Evolutionary conservation across 2,329 filamentous ascomycete species (phyloP).

Genomic region (Cercospora sojina): DNA sequence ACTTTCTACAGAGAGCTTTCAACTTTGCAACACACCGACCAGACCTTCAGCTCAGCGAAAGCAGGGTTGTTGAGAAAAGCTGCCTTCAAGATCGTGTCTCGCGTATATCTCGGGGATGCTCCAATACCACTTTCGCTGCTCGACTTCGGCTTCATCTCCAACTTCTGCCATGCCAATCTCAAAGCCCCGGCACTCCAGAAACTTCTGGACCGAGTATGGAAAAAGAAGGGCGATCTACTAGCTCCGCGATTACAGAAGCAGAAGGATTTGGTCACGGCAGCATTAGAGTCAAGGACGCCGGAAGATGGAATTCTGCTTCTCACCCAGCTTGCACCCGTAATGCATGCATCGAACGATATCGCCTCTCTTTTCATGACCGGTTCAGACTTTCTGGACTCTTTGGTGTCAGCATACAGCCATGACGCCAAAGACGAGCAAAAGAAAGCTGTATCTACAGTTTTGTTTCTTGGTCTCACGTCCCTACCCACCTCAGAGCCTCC

Average conservation of each 20-base stretch:
- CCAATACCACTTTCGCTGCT: conserved; percentile 49
- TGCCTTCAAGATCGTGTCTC: conserved; percentile 60
- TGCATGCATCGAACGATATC: conserved; percentile 59
- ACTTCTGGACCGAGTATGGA: conserved; percentile 54
- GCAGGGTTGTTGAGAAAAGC: conserved; percentile 58
- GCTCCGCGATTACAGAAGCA: conserved; percentile 58
- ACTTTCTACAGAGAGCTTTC: conserved; percentile 63
- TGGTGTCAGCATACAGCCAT: conserved; percentile 64
- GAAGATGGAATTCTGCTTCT: conserved; percentile 40
- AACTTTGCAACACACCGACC: conserved; percentile 22
- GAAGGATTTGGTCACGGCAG: conserved; percentile 62
- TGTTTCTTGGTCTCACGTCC: conserved; percentile 72
- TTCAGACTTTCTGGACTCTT: conserved; percentile 80
- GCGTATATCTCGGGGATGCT: conserved; percentile 33
- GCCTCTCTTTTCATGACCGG: conserved; percentile 72
- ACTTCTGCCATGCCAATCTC: conserved; percentile 65
- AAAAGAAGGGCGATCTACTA: conserved; percentile 49
- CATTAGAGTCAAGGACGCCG: conserved; percentile 57
- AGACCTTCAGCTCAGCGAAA: conserved; percentile 37
- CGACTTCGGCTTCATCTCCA: conserved; percentile 66
- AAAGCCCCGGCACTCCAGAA: conserved; percentile 58
- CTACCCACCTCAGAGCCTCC: conserved; percentile 65
- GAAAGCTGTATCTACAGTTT: conserved; percentile 67
- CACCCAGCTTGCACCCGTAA: conserved; percentile 60
- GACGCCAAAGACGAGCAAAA: conserved; percentile 61